Conservation (phyloP, 805 yeast genomes). For the Isabelozyma heimii region DNA sequence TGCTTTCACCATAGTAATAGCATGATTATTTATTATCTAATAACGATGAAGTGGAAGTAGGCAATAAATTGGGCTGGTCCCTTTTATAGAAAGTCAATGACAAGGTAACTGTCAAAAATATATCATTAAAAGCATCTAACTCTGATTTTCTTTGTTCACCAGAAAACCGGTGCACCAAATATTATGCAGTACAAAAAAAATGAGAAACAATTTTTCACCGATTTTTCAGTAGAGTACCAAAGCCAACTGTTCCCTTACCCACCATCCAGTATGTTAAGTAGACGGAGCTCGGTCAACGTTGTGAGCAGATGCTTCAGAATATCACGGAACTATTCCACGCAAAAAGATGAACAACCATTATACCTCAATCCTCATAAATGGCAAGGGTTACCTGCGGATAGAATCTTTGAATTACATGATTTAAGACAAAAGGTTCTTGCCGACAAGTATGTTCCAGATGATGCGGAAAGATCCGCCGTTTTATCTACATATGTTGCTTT, state of each 20-base stretch:
- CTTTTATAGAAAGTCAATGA: too few relatives aligned
- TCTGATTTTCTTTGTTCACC: neutral
- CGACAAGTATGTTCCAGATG: constrained; percentile 45
- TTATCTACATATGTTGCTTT: constrained; percentile 36
- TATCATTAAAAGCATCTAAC: too few relatives aligned
- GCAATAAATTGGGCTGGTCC: too few relatives aligned
- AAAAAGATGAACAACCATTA: constrained; percentile 20
- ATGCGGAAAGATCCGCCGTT: constrained; percentile 59
- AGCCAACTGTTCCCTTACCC: neutral
- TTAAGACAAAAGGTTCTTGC: constrained; percentile 50
- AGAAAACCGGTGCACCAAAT: neutral
- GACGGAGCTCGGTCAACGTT: neutral
- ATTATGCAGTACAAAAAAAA: neutral
- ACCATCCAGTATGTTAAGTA: neutral
- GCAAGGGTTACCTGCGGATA: constrained; percentile 65
- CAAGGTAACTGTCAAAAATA: too few relatives aligned
- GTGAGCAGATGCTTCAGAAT: neutral
- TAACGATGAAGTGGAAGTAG: too few relatives aligned
- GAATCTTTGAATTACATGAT: constrained; percentile 58
- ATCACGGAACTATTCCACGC: neutral
- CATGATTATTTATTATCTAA: too few relatives aligned
- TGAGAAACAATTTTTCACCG: too few relatives aligned
- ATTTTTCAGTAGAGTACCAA: neutral
- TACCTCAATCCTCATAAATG: constrained; percentile 66
- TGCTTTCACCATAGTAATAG: too few relatives aligned